Evolutionary conservation across 129 eudicot species (phyloP), one percentile per base, ranked within the genome.

Genomic region (Glebionis coronaria): DNA sequence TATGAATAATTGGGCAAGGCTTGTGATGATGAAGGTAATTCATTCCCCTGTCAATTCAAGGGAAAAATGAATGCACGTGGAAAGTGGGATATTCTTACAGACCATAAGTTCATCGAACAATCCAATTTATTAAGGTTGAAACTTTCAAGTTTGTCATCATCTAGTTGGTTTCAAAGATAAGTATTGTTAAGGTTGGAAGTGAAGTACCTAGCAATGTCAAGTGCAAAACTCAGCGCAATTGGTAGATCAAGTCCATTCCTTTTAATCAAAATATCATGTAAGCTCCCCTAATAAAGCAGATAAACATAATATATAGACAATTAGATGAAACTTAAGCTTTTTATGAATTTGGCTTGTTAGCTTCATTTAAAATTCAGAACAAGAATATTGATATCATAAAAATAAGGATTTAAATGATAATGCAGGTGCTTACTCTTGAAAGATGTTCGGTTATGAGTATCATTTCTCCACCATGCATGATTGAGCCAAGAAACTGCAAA

Each of bases 401-500:
- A 1, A 5, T 44, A 64, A 44, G 63, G 38, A 44, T 64, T 64
- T 54, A 21, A 59, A 19, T 1, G 21, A 44, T n/a, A 27, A 21
- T 35, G 52, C 11, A 55, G 10, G 10, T 55, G 63, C 83, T 74
- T 75, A 86, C 94, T 73, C 79, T 78, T 44, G 88, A 73, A 77
- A 86, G 72, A 68, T 86, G 75, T 72, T 86, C 94, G 13, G 94
- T 86, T 45, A 86, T 83, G 21, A 86, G 70, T 59, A 75, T 86
- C 94, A 83, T 86, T 71, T 86, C 81, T 69, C 83, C 86, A 64
- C 80, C 88, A 13, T 86, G 88, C 69, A 80, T 70, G 51, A 86
- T 86, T 19, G 93, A 86, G 60, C 94, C 94, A 66, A 86, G 88
- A 78, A 86, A 86, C 79, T 86, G 88, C 75, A 86, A 40, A 66